phyloP scores from a whole-genome alignment of 257 asterid genomes.

The Gentiana dahurica region DNA sequence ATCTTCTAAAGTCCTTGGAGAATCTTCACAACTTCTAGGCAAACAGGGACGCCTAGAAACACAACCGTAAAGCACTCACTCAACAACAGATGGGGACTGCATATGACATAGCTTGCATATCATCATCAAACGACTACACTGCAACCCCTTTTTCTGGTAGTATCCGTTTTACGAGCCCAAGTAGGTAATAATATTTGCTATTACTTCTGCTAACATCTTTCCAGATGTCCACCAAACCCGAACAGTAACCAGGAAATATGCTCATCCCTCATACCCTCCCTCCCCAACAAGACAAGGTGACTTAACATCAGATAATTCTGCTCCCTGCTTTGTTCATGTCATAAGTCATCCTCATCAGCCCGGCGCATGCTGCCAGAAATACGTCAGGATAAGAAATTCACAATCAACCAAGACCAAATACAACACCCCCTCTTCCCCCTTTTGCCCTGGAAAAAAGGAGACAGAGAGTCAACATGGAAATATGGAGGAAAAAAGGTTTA shows the following conservation, averaged over 20 bases:
- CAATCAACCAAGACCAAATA: too few relatives aligned
- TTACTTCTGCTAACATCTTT: conserved; percentile 20
- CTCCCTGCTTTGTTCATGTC: conserved; percentile 6
- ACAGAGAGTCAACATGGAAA: neutral
- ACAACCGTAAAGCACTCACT: conserved; percentile 12
- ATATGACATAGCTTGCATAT: conserved; percentile 3
- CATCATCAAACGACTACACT: too few relatives aligned
- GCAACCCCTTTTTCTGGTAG: too few relatives aligned
- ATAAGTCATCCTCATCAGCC: conserved; percentile 35
- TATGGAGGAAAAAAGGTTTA: too few relatives aligned
- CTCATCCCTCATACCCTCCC: conserved; percentile 14
- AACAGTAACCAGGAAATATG: conserved; percentile 15
- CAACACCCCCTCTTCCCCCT: too few relatives aligned
- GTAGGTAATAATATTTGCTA: conserved; percentile 19
- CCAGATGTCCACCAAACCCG: conserved; percentile 24
- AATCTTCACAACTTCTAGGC: conserved; percentile 13
- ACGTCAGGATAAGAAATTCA: neutral
- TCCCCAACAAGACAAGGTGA: conserved; percentile 39
- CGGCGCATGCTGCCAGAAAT: conserved; percentile 48
- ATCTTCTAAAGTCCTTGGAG: conserved; percentile 2
- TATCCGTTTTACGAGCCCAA: conserved; percentile 25
- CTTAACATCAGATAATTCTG: conserved; percentile 32
- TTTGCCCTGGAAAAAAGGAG: neutral
- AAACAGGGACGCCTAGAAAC: conserved; percentile 5
- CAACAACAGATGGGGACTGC: conserved; percentile 21